Conservation (phyloP, 1,139 yeast species). For the Eremothecium gossypii region DNA sequence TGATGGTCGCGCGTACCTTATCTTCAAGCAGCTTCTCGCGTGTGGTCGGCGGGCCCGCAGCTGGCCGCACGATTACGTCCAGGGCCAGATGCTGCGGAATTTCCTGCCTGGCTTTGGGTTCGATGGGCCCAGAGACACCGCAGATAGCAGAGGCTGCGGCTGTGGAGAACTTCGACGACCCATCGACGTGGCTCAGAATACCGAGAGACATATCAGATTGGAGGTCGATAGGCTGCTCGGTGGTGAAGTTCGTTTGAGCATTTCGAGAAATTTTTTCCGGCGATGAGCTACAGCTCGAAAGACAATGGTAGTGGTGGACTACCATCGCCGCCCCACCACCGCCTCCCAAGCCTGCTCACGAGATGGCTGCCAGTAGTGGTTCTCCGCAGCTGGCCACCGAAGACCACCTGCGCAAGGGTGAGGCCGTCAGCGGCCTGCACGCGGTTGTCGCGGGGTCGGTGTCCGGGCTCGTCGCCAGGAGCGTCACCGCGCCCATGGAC, state of each 20-base stretch:
- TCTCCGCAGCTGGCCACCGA: not conserved
- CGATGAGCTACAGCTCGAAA: no score
- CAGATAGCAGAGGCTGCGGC: conserved; percentile 53
- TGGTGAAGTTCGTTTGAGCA: no score
- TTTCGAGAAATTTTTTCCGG: no score
- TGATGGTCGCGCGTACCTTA: conserved; percentile 52
- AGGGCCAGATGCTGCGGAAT: conserved; percentile 68
- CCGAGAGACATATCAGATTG: not conserved
- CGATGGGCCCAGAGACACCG: conserved; percentile 87
- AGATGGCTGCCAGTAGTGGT: no score
- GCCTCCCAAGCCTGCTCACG: no score
- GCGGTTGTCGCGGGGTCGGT: conserved; percentile 58
- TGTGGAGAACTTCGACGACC: conserved; percentile 55
- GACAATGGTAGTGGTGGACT: no score
- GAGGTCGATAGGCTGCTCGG: not conserved
- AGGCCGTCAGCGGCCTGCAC: conserved; percentile 36
- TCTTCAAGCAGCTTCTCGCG: conserved; percentile 74
- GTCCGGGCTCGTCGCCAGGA: conserved; percentile 63
- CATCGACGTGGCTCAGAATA: conserved; percentile 56
- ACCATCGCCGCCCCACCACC: no score
- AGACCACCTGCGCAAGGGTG: conserved; percentile 47
- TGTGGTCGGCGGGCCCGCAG: conserved; percentile 62
- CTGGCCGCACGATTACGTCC: conserved; percentile 76
- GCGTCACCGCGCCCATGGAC: conserved; percentile 82
- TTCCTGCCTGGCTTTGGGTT: conserved; percentile 77